These are phyloP conservation scores for Prunus persica DNA, from an alignment of 306 rosid genomes.

Conservation along the genomic window DNA sequence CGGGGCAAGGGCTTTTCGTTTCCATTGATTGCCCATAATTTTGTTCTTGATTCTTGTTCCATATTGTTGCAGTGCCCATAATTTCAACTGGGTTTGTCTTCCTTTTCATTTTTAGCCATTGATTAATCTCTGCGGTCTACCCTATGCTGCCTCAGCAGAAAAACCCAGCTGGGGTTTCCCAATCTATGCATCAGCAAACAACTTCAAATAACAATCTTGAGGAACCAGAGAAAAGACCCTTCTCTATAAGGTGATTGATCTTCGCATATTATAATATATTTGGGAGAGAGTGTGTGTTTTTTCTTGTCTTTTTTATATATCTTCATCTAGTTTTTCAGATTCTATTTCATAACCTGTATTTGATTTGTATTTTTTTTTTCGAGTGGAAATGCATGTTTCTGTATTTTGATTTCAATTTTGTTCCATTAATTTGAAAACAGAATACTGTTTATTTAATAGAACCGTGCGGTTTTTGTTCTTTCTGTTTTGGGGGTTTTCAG, in stretches of 20 bases:
- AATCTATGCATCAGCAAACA: constrained; percentile 34
- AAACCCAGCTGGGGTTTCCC: constrained; percentile 33
- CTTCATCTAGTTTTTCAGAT: neutral
- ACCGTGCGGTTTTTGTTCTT: no score
- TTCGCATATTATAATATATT: neutral
- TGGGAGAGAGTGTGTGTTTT: neutral
- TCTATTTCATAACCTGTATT: neutral
- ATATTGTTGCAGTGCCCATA: neutral
- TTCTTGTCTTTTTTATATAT: neutral
- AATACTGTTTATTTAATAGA: neutral
- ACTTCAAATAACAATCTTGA: constrained; percentile 12
- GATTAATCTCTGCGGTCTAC: constrained; percentile 6
- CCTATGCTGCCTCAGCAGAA: constrained; percentile 32
- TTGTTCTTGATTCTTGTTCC: constrained; percentile 20
- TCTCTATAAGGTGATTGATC: constrained; percentile 46
- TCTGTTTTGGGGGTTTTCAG: no score
- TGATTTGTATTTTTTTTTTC: neutral
- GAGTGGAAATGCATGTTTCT: neutral
- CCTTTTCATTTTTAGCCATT: constrained; percentile 2
- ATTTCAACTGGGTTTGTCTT: constrained; percentile 24
- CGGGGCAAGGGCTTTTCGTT: constrained; percentile 11
- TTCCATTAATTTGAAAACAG: neutral
- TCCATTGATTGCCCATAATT: constrained; percentile 5
- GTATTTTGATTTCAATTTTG: neutral
- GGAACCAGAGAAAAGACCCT: constrained; percentile 33